These are phyloP conservation scores for Cyberlindnera americana DNA, from an alignment of 805 yeast species.

Conservation along the genomic window DNA sequence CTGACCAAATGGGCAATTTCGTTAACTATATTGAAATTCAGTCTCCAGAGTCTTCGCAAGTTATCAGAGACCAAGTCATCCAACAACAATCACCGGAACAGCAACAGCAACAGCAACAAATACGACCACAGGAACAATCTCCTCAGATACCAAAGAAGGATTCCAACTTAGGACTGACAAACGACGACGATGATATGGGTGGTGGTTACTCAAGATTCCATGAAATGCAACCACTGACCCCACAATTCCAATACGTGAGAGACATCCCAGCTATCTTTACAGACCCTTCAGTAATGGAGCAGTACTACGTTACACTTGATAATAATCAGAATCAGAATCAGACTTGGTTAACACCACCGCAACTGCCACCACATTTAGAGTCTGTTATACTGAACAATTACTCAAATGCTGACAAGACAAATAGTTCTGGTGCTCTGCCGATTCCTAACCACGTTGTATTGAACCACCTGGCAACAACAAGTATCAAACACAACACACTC, in stretches of 20 bases:
- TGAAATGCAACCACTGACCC: constrained; percentile 44
- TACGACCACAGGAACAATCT: constrained; percentile 17
- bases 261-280: constrained; percentile 81
- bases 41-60: constrained; percentile 35
- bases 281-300: constrained; percentile 85
- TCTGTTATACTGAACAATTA: constrained; percentile 84
- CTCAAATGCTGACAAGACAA: constrained; percentile 58
- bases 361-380: constrained; percentile 94
- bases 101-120: constrained; percentile 24
- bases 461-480: constrained; percentile 93
- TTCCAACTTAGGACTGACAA: constrained; percentile 59
- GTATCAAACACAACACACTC: constrained; percentile 87
- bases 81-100: constrained; percentile 24
- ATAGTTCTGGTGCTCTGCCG: constrained; percentile 83
- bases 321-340: constrained; percentile 62
- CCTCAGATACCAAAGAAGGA: constrained; percentile 34
- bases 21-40: constrained; percentile 84
- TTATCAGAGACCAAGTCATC: constrained; percentile 23
- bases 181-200: constrained; percentile 80
- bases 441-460: constrained; percentile 94
- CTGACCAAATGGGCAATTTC: constrained; percentile 94
- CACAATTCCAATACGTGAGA: constrained; percentile 44
- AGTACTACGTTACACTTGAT: constrained; percentile 73
- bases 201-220: constrained; percentile 75
- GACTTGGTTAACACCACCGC: constrained; percentile 83